These are phyloP conservation scores for Mortierella sp. DNA, from an alignment of 371 early-diverging fungal species.

Conservation along the genomic window DNA sequence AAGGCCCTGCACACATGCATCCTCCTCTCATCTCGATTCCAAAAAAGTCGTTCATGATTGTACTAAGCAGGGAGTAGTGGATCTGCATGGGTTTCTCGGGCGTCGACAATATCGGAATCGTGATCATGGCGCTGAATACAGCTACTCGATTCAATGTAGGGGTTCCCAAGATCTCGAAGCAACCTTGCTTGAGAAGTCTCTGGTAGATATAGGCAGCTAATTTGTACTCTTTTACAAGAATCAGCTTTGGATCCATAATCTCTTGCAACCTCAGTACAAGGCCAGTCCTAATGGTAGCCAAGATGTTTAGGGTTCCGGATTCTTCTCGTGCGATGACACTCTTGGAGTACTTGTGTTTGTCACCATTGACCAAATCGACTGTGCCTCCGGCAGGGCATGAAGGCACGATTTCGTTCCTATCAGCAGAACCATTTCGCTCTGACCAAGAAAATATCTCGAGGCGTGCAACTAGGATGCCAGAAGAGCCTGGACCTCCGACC, in stretches of 20 bases:
- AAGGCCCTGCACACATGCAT: constrained; percentile 45
- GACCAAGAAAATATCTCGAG: constrained; percentile 38
- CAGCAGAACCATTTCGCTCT: constrained; percentile 1
- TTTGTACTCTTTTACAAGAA: constrained; percentile 34
- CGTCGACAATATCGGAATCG: constrained; percentile 12
- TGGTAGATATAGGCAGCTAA: constrained; percentile 23
- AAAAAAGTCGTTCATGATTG: constrained; percentile 51
- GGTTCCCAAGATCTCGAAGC: constrained; percentile 21
- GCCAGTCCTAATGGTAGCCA: constrained; percentile 37
- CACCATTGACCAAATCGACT: constrained; percentile 39
- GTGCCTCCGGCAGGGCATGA: constrained; percentile 36
- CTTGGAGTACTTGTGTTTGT: constrained; percentile 32
- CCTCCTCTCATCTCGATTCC: constrained; percentile 51
- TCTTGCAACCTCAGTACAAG: constrained; percentile 46
- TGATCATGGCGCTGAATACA: constrained; percentile 35
- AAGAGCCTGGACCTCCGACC: constrained; percentile 42
- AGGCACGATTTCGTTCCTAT: constrained; percentile 18
- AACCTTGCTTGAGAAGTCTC: background rate
- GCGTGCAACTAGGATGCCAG: constrained; percentile 38
- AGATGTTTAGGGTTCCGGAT: constrained; percentile 46
- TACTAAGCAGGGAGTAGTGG: constrained; percentile 43
- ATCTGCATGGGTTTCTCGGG: constrained; percentile 24
- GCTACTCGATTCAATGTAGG: constrained; percentile 29
- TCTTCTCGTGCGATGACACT: constrained; percentile 37
- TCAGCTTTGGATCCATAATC: constrained; percentile 24